A percentile compares a stretch with the other conserved stretches of the same genome.
phyloP scores from a whole-genome alignment of 1,139 yeast species.

The Debaryomyces udenii region DNA sequence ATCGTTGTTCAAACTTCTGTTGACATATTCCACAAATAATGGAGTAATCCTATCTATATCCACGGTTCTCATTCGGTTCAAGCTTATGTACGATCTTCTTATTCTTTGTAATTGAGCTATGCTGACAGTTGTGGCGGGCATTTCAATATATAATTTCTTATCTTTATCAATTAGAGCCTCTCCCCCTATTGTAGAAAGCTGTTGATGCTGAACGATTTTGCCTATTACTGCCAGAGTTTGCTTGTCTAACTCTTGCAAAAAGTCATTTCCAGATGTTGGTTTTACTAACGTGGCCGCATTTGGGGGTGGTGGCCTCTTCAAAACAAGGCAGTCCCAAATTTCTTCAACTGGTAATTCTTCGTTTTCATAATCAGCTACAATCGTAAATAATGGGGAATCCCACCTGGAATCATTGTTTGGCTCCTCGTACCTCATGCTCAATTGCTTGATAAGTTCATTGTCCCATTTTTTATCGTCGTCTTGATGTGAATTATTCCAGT shows the following conservation, averaged over 20 bases:
- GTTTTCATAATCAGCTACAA: conserved; percentile 59
- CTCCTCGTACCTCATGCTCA: conserved; percentile 88
- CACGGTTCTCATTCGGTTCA: conserved; percentile 77
- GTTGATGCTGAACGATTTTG: conserved; percentile 62
- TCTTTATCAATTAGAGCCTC: conserved; percentile 43
- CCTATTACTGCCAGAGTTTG: conserved; percentile 67
- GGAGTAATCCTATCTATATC: conserved; percentile 68
- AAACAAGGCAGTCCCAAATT: conserved; percentile 71
- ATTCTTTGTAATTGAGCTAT: conserved; percentile 82
- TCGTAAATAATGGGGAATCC: conserved; percentile 89
- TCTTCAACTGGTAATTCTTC: conserved; percentile 62
- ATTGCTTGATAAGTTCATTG: conserved; percentile 62
- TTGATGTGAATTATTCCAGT: conserved; percentile 53
- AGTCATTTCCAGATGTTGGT: conserved; percentile 73
- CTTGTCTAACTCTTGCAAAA: conserved; percentile 76
- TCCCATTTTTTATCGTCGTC: conserved; percentile 58
- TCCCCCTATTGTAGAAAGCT: conserved; percentile 58
- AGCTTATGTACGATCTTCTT: conserved; percentile 75
- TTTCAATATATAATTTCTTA: conserved; percentile 46
- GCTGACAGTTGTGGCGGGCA: conserved; percentile 68
- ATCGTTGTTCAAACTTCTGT: conserved; percentile 49
- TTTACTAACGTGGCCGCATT: conserved; percentile 77
- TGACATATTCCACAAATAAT: conserved; percentile 73
- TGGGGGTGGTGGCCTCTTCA: conserved; percentile 66
- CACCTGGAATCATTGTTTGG: conserved; percentile 86